Evolutionary conservation across 805 yeast genomes (phyloP).

Genomic region (Metschnikowia reukaufii): DNA sequence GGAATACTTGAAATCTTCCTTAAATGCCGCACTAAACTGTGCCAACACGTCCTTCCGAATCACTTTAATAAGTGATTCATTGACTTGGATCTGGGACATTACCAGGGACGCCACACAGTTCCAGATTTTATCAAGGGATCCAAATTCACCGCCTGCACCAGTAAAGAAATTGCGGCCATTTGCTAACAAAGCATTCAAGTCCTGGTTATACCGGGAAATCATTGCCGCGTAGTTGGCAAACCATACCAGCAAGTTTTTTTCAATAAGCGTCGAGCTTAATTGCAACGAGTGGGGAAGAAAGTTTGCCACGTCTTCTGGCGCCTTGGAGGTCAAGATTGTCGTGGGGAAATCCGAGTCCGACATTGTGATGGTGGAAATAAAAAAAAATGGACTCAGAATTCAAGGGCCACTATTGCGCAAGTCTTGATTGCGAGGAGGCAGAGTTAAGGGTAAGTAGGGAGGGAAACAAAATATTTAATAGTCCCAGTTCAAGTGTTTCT

Average conservation of each 20-base stretch:
- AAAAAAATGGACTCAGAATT: neutral
- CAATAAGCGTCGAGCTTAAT: conserved; percentile 29
- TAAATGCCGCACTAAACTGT: conserved; percentile 53
- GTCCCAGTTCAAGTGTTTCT: neutral
- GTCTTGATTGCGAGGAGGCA: neutral
- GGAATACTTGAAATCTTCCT: conserved; percentile 54
- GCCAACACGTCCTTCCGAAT: conserved; percentile 56
- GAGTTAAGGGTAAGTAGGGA: neutral
- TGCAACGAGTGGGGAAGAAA: conserved; percentile 38
- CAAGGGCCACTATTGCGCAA: neutral
- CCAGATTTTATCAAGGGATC: conserved; percentile 45
- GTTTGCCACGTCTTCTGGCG: conserved; percentile 42
- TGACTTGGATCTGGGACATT: conserved; percentile 49
- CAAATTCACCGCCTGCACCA: conserved; percentile 28
- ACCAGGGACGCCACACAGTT: conserved; percentile 49
- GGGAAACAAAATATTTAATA: neutral
- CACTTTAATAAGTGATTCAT: conserved; percentile 45
- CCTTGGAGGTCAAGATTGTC: conserved; percentile 40
- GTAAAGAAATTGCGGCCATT: conserved; percentile 25
- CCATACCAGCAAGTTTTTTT: conserved; percentile 35
- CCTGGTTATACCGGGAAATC: conserved; percentile 23
- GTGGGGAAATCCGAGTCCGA: conserved; percentile 29
- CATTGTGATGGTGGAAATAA: conserved; percentile 9
- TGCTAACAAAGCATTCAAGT: conserved; percentile 22
- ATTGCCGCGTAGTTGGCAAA: conserved; percentile 28